Conservation (phyloP, 495 filamentous ascomycete genomes). For the Aspergillus olivimuriae region DNA sequence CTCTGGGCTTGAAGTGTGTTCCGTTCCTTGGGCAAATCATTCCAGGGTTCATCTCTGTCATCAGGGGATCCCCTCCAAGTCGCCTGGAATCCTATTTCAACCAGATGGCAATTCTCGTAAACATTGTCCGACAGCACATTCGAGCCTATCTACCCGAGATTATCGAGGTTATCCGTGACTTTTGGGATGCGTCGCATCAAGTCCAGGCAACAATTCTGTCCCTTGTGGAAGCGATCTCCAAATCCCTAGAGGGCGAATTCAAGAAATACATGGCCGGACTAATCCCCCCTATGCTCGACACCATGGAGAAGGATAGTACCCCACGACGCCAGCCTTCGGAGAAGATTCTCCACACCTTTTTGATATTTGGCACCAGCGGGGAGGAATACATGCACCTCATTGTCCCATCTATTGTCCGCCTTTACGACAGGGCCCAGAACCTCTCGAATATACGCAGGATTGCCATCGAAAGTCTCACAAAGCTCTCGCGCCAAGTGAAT, state of each 20-base stretch:
- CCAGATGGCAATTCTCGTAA: slow-evolving; percentile 84
- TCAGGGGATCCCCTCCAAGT: slow-evolving; percentile 62
- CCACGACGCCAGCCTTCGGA: slow-evolving; percentile 70
- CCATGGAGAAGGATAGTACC: slow-evolving; percentile 80
- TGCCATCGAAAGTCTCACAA: slow-evolving; percentile 91
- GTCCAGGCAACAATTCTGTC: slow-evolving; percentile 86
- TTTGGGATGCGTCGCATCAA: slow-evolving; percentile 69
- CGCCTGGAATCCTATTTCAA: slow-evolving; percentile 94
- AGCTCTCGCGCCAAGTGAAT: slow-evolving; percentile 93
- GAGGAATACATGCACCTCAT: slow-evolving; percentile 99
- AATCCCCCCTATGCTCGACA: slow-evolving; percentile 85
- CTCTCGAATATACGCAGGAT: slow-evolving; percentile 71
- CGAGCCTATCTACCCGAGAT: slow-evolving; percentile 80
- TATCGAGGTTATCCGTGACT: slow-evolving; percentile 74
- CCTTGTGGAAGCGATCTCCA: slow-evolving; percentile 86
- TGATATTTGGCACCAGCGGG: slow-evolving; percentile 91
- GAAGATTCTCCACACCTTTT: slow-evolving; percentile 86
- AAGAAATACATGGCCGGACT: slow-evolving; percentile 85
- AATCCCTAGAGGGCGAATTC: slow-evolving; percentile 93
- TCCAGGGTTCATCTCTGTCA: slow-evolving; percentile 84
- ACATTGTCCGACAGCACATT: slow-evolving; percentile 94
- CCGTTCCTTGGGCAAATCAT: slow-evolving; percentile 89
- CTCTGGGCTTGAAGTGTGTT: slow-evolving; percentile 89
- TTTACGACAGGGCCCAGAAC: slow-evolving; percentile 80
- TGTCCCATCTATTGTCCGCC: slow-evolving; percentile 86